These are phyloP conservation scores for Coemansia sp. DNA, from an alignment of 192 early-diverging fungal species.

Conservation along the genomic window DNA sequence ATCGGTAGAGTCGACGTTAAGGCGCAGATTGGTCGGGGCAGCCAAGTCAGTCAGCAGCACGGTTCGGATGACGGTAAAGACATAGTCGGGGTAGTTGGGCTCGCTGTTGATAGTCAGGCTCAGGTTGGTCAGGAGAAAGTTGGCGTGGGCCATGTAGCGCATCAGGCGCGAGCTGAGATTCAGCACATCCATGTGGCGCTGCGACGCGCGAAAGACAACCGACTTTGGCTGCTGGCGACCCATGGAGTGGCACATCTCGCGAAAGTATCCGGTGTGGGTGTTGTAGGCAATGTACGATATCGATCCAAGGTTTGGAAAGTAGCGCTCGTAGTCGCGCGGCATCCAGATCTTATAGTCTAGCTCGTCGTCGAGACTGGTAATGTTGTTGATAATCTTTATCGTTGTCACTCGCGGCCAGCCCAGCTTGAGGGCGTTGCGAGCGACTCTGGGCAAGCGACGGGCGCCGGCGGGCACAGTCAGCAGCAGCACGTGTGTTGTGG, in stretches of 20 bases:
- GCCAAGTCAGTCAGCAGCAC: conserved; percentile 55
- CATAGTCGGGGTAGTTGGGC: conserved; percentile 50
- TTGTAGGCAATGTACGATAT: conserved; percentile 51
- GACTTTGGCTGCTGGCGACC: conserved; percentile 44
- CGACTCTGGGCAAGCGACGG: conserved; percentile 34
- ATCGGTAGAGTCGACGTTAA: conserved; percentile 56
- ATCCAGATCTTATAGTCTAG: conserved; percentile 58
- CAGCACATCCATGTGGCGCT: conserved; percentile 53
- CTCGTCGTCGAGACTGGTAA: conserved; percentile 43
- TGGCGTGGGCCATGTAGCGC: conserved; percentile 59
- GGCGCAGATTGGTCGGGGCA: conserved; percentile 47
- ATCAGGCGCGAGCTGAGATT: conserved; percentile 52
- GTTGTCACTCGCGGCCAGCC: conserved; percentile 54
- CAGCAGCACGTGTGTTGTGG: conserved; percentile 47
- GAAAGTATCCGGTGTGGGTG: conserved; percentile 43
- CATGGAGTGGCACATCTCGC: conserved; percentile 57
- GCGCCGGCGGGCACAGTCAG: conserved; percentile 41
- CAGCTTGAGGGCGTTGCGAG: conserved; percentile 53
- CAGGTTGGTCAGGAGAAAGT: conserved; percentile 52
- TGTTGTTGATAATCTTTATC: conserved; percentile 48
- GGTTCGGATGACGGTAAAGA: conserved; percentile 49
- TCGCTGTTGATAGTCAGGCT: conserved; percentile 47
- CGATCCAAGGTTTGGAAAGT: conserved; percentile 47
- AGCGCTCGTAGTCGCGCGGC: conserved; percentile 56
- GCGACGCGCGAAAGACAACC: conserved; percentile 52